Evolutionary conservation across 345 rosid species (phyloP).

Genomic region (Arabidopsis suecica): DNA sequence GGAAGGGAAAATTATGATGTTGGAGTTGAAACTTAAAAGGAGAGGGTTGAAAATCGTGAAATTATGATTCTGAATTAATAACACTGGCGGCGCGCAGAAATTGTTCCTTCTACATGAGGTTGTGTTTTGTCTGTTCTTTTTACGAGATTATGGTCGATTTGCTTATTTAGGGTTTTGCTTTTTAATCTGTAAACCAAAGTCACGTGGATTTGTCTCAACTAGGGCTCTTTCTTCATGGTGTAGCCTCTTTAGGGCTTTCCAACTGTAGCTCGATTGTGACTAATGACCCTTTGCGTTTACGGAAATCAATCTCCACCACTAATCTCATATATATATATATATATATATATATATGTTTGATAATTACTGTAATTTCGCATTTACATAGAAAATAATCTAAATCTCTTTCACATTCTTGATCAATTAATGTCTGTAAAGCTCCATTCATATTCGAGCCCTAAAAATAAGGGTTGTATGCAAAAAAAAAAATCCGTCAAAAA

Average conservation of each 20-base stretch:
- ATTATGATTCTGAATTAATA: constrained; percentile 39
- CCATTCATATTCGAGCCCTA: not conserved
- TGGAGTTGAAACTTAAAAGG: constrained; percentile 11
- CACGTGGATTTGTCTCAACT: constrained; percentile 50
- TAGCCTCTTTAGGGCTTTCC: constrained; percentile 38
- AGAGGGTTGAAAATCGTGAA: constrained; percentile 40
- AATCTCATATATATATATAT: not conserved
- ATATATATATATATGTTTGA: not conserved
- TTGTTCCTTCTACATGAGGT: constrained; percentile 51
- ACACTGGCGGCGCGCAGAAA: constrained; percentile 48
- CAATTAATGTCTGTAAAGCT: not conserved
- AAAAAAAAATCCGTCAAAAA: too few relatives aligned
- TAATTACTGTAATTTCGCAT: not conserved
- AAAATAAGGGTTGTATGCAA: not conserved
- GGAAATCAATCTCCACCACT: constrained; percentile 24
- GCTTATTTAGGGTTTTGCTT: constrained; percentile 41
- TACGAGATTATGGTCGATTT: constrained; percentile 49
- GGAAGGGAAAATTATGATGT: constrained; percentile 32
- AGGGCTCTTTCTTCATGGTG: constrained; percentile 44
- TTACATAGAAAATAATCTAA: not conserved
- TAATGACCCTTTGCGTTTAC: constrained; percentile 31
- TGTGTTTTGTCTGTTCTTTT: constrained; percentile 48
- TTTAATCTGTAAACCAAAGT: constrained; percentile 27
- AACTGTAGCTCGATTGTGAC: constrained; percentile 43
- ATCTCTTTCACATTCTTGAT: not conserved